Evolutionary conservation across 345 rosid species (phyloP), one percentile per base, ranked within the genome.

Genomic region (Erodium maritimum): DNA sequence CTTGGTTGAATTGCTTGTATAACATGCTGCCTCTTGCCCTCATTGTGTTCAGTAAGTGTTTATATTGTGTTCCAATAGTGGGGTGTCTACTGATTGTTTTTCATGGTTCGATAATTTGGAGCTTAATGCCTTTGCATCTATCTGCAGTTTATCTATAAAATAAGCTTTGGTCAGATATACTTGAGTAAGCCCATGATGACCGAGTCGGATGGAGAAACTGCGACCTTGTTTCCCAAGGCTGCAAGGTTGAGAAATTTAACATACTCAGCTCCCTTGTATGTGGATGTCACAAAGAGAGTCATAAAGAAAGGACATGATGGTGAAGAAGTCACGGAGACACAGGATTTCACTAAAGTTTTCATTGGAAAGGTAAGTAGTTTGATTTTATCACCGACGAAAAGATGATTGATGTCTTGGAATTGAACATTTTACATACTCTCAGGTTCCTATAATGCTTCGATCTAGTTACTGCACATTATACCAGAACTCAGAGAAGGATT

Each of bases 371-470:
- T 85, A 17, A 29, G 71, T 93, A 96, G 96, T 21, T 14, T 5
- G 16, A 9, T 48, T 33, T 50, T 25, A 21, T 23, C 17, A 19
- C 5, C 14, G 18, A 22, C 10, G 14, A 24, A 12, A n/a, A 2
- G 0, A 17, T 61, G 23, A 13, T 57, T 18, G 5, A 10, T 51
- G 45, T 61, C 52, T 65, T 52, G 21, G 5, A 14, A 95, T 21
- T 53, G 59, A 61, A 17, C 19, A 11, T 22, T 57, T 50, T 61
- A 42, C 58, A 21, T 25, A 42, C 55, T 29, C 21, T 37, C 63
- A 93, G 95, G 96, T 93, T 65, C 99, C 94, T 13, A 93, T 93
- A 69, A 93, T 93, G 99, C 99, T 93, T 7, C 90, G 96, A 54
- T 93, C 99, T 46, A 89, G 80, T 63, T 93, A 89, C 65, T 93